Conservation (phyloP, 257 asterid genomes). For the Ocimum tenuiflorum region DNA sequence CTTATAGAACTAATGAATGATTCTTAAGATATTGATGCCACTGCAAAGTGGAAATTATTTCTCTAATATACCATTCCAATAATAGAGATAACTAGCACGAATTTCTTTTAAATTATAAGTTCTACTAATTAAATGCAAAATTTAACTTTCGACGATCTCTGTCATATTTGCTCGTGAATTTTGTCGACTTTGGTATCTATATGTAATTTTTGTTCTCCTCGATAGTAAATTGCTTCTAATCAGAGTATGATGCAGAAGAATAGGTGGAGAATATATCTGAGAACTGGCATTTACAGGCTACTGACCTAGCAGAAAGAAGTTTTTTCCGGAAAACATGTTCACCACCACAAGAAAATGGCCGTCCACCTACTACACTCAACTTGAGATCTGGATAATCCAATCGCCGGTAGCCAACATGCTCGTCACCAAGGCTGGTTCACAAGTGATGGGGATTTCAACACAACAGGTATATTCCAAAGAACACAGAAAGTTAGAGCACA, state of each 20-base stretch:
- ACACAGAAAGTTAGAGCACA: neutral
- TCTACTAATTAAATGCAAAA: neutral
- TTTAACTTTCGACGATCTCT: neutral
- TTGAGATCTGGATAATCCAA: constrained; percentile 56
- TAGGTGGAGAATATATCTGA: neutral
- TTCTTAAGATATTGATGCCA: neutral
- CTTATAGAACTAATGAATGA: neutral
- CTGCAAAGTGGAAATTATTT: neutral
- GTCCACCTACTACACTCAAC: constrained; percentile 84
- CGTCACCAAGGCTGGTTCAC: constrained; percentile 69
- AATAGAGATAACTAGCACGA: neutral
- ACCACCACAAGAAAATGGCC: constrained; percentile 96
- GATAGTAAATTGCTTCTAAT: constrained; percentile 5
- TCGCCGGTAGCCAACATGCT: constrained; percentile 79
- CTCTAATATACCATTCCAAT: neutral
- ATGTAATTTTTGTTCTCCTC: neutral
- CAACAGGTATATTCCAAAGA: constrained; percentile 10
- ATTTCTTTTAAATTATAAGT: neutral
- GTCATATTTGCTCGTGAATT: neutral
- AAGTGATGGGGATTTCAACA: constrained; percentile 12
- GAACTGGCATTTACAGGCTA: neutral
- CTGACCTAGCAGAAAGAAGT: constrained; percentile 75
- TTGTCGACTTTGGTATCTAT: neutral
- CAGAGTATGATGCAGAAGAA: neutral
- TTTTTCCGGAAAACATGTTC: constrained; percentile 37